Evolutionary conservation across 1,139 yeast genomes (phyloP).

Genomic region (Taphrina wiesneri): DNA sequence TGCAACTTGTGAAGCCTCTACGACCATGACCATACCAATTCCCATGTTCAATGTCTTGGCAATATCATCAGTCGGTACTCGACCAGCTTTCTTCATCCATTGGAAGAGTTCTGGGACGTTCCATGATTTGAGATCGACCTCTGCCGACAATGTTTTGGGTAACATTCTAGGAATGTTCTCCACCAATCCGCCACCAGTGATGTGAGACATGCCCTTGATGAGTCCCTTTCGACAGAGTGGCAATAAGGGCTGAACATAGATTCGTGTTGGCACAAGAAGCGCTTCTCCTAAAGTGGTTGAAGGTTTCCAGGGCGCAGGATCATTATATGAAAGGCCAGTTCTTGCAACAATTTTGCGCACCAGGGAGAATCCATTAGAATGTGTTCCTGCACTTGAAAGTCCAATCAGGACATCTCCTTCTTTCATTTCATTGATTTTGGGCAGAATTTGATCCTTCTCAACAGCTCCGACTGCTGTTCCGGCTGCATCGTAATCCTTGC

Average conservation of each 20-base stretch:
- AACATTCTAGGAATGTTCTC: constrained; percentile 96
- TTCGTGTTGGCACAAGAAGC: constrained; percentile 83
- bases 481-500: constrained; percentile 94
- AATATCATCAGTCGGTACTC: constrained; percentile 80
- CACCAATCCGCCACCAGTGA: constrained; percentile 97
- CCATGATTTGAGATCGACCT: constrained; percentile 77
- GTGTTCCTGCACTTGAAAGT: constrained; percentile 85
- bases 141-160: constrained; percentile 76
- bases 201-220: constrained; percentile 87
- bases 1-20: constrained; percentile 60
- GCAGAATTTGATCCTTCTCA: constrained; percentile 70
- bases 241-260: constrained; percentile 87
- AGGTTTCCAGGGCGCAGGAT: constrained; percentile 81
- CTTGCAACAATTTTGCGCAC: constrained; percentile 91
- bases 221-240: constrained; percentile 68
- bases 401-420: constrained; percentile 85
- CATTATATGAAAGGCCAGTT: constrained; percentile 65
- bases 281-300: constrained; percentile 80
- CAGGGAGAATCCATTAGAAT: constrained; percentile 93
- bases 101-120: constrained; percentile 82
- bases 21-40: constrained; percentile 93
- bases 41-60: constrained; percentile 94
- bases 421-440: constrained; percentile 64
- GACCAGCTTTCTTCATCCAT: constrained; percentile 92
- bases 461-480: constrained; percentile 99